These are phyloP conservation scores for Entonaema liquescens DNA, from an alignment of 495 filamentous ascomycete species.

Conservation along the genomic window DNA sequence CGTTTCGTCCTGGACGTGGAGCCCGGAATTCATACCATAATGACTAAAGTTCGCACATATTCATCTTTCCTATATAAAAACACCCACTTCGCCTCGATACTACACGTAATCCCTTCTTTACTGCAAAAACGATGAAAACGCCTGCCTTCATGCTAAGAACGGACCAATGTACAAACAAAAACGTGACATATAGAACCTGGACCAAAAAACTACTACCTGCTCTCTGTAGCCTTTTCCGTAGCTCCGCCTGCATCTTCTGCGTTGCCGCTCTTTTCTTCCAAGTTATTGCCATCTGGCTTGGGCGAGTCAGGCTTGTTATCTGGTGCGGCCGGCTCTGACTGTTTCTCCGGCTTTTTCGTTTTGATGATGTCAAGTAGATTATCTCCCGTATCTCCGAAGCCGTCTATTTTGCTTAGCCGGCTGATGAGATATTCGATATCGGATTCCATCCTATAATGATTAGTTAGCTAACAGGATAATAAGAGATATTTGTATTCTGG, in stretches of 20 bases:
- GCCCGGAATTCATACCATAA: neutral
- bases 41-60: neutral
- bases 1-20: too few species aligned
- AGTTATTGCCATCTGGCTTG: conserved; percentile 2
- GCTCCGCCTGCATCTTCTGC: conserved; percentile 8
- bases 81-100: conserved; percentile 11
- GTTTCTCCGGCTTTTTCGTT: conserved; percentile 60
- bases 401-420: conserved; percentile 80
- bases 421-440: conserved; percentile 82
- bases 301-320: neutral
- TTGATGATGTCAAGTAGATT: conserved; percentile 73
- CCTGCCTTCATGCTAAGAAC: conserved; percentile 28
- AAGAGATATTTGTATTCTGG: conserved; percentile 64
- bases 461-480: conserved; percentile 26
- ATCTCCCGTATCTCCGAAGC: conserved; percentile 74
- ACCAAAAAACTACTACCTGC: conserved; percentile 19
- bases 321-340: conserved; percentile 17
- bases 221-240: conserved; percentile 18
- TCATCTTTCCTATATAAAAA: neutral
- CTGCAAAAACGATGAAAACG: conserved; percentile 23
- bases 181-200: neutral
- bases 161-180: conserved; percentile 23
- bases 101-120: conserved; percentile 7
- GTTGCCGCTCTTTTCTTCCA: conserved; percentile 23
- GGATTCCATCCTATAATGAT: conserved; percentile 71